These are phyloP conservation scores for Rhizopogon vesiculosus DNA, from an alignment of 768 basidiomycete species.

Conservation along the genomic window DNA sequence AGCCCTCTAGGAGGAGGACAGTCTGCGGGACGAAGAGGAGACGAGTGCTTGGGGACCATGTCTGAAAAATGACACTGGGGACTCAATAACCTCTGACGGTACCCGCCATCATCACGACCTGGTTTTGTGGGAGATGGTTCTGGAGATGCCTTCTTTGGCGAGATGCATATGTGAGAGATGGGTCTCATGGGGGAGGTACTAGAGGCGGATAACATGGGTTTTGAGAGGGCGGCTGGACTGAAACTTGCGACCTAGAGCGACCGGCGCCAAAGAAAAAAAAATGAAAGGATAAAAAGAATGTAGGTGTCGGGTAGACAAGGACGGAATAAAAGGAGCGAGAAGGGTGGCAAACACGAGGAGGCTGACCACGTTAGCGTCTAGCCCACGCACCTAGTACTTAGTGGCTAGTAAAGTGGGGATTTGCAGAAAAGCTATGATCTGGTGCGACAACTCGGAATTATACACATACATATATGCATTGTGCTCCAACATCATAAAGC, in stretches of 20 bases:
- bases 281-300: constrained; percentile 23
- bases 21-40: constrained; percentile 45
- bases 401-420: constrained; percentile 3
- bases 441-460: not conserved
- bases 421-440: not conserved
- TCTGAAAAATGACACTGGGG: constrained; percentile 44
- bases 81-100: constrained; percentile 53
- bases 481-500: no score
- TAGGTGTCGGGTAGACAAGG: constrained; percentile 31
- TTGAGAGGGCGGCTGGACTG: constrained; percentile 14
- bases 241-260: constrained; percentile 29
- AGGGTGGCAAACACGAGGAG: constrained; percentile 17
- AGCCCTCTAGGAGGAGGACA: constrained; percentile 45
- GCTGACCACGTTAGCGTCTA: constrained; percentile 5
- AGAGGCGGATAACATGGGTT: constrained; percentile 13
- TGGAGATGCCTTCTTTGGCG: constrained; percentile 42
- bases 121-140: constrained; percentile 40
- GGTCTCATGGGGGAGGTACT: constrained; percentile 25
- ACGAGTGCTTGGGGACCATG: constrained; percentile 36
- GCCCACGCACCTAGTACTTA: constrained; percentile 2
- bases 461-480: not conserved
- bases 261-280: constrained; percentile 45
- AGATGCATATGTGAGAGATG: constrained; percentile 68
- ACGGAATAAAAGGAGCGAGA: constrained; percentile 12
- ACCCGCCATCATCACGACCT: constrained; percentile 42